These are phyloP conservation scores for Linanthus parryae DNA, from an alignment of 148 eudicot genomes.

Conservation along the genomic window DNA sequence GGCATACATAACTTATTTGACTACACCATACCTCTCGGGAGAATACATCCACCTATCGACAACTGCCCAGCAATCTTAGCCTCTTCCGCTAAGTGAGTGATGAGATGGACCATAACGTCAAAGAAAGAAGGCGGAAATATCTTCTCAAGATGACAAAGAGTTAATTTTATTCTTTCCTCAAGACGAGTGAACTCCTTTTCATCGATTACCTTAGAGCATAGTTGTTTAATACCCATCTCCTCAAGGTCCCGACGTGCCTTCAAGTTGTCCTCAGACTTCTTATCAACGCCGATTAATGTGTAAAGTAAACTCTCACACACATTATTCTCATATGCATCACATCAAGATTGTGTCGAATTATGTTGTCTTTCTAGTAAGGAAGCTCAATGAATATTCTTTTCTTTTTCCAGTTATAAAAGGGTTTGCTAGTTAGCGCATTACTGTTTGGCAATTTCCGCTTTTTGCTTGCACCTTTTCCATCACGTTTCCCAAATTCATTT, in stretches of 20 bases:
- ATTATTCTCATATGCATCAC: slow-evolving; percentile 17
- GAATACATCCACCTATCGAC: neutral
- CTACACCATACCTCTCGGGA: neutral
- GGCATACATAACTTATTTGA: too few relatives aligned
- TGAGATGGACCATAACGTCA: neutral
- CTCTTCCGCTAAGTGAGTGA: neutral
- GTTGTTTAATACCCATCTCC: neutral
- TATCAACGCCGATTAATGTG: slow-evolving; percentile 7
- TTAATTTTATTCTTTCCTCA: neutral
- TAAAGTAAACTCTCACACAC: slow-evolving; percentile 11
- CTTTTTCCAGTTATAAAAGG: too few relatives aligned
- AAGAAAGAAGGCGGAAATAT: neutral
- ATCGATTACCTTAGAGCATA: neutral
- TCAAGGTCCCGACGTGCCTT: slow-evolving; percentile 10
- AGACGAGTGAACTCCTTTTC: neutral
- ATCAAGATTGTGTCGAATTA: slow-evolving; percentile 1
- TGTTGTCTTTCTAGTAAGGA: too few relatives aligned
- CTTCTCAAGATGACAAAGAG: neutral
- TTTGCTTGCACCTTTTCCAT: too few relatives aligned
- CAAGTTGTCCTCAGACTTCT: slow-evolving; percentile 9
- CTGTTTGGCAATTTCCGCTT: too few relatives aligned
- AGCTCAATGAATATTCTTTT: too few relatives aligned
- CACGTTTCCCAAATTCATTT: too few relatives aligned
- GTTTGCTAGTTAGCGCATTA: too few relatives aligned
- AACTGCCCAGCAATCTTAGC: neutral